Percentiles rank a stretch among this genome's conserved stretches.
Evolutionary conservation across 2,329 filamentous ascomycete genomes (phyloP).

Genomic region (Cladosporium cucumerinum): DNA sequence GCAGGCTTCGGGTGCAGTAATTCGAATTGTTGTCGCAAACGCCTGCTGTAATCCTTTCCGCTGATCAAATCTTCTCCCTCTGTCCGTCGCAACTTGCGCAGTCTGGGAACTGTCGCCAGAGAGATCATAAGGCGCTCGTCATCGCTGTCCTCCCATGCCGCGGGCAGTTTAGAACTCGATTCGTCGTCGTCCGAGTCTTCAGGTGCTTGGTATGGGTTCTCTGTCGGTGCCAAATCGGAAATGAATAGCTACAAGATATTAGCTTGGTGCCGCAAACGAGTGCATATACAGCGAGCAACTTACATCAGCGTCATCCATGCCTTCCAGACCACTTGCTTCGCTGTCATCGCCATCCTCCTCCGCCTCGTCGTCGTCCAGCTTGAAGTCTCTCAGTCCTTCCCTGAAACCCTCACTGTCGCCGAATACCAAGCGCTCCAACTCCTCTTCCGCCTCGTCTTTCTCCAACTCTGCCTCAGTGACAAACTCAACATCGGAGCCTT

Average conservation of each 20-base stretch:
- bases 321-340: conserved; percentile 49
- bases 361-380: conserved; percentile 41
- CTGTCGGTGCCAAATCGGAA: conserved; percentile 64
- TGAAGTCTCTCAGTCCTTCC: conserved; percentile 63
- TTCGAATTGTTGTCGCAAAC: conserved; percentile 70
- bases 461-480: conserved; percentile 27
- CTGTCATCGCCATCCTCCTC: conserved; percentile 46
- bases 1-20: conserved; percentile 59
- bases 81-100: conserved; percentile 77
- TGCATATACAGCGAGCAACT: conserved; percentile 24
- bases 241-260: conserved; percentile 63
- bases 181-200: conserved; percentile 41
- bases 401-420: conserved; percentile 82
- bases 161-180: conserved; percentile 43
- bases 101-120: conserved; percentile 67
- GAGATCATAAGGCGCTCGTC: conserved; percentile 86
- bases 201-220: conserved; percentile 33
- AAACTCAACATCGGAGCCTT: conserved; percentile 32
- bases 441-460: conserved; percentile 33
- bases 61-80: conserved; percentile 83
- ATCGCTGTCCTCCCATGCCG: conserved; percentile 92
- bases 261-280: conserved; percentile 10
- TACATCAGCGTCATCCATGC: conserved; percentile 71
- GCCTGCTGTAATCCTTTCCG: conserved; percentile 77
- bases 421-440: conserved; percentile 73